A percentile compares a stretch with the other conserved stretches of the same genome.
These are phyloP conservation scores for Pythium phragmiticola DNA, from an alignment of 352 stramenopile species.

Conservation along the genomic window DNA sequence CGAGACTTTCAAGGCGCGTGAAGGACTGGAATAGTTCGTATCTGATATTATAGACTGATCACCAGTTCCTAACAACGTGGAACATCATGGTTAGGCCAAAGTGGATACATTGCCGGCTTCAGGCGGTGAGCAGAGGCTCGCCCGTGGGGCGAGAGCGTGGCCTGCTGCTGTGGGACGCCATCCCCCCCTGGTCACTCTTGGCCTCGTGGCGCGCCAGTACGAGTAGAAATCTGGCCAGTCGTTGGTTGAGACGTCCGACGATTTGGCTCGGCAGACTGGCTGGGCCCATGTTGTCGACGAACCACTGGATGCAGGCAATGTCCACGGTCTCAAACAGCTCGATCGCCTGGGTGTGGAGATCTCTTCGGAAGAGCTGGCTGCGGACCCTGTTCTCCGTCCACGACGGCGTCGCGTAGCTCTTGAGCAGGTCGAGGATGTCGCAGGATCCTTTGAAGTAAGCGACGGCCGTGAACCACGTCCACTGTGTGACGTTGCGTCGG, in stretches of 20 bases:
- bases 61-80: too few species aligned
- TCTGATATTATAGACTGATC: not conserved
- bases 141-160: not conserved
- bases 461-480: conserved; percentile 7
- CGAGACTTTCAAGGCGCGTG: not conserved
- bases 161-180: too few species aligned
- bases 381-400: not conserved
- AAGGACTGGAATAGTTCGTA: not conserved
- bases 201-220: not conserved
- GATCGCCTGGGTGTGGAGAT: not conserved
- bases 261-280: not conserved
- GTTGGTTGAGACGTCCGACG: not conserved
- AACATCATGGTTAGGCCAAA: too few species aligned
- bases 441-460: not conserved
- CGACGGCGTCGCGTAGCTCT: not conserved
- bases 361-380: not conserved
- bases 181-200: too few species aligned
- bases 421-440: not conserved
- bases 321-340: not conserved
- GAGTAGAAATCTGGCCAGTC: not conserved
- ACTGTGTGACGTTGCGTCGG: not conserved
- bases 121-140: not conserved
- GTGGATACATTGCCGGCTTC: not conserved
- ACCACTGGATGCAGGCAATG: conserved; percentile 3
- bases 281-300: not conserved